Evolutionary conservation across 805 yeast species (phyloP), one percentile per base, ranked within the genome.

Genomic region (Priceomyces fermenticarens): DNA sequence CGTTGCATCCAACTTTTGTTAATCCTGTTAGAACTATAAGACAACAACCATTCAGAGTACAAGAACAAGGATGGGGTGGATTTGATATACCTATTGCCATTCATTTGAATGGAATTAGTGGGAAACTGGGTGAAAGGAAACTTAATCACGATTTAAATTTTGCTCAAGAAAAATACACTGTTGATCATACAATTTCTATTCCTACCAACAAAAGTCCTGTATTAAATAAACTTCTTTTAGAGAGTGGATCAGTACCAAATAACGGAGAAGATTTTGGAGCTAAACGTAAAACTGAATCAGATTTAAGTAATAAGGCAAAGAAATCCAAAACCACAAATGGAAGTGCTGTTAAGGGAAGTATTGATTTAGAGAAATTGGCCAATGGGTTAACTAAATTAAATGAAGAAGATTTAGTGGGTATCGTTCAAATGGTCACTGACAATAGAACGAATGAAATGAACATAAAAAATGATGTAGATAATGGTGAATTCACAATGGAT

Each of bases 41-140:
- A 56, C 83, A 82, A 55, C 78, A 85, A 8, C 99, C 99, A 9
- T 91, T 90, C 67, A 77, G 67, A 57, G 84, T 91, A 42, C 86
- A 81, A 55, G 99, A 91, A 62, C 83, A 88, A 67, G 99, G 99
- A 38, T 91, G 99, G 98, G 99, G 98, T 61, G 98, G 91, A 51
- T 91, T 91, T 56, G 97, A 90, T 57, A 76, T 93, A 59, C 86
- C 86, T 30, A 82, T 93, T 45, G 75, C 85, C 27, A 70, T 90
- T 32, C 85, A 85, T 46, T 68, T 86, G 34, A 74, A 83, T 13
- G 75, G 75, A 10, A 54, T 70, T 34, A 55, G 62, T 15, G 98
- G 95, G 45, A 86, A 85, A 57, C 85, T 83, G 40, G 98, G 98
- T 36, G 97, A 90, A 62, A 77, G 85, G 46, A 86, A 86, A 58